These are phyloP conservation scores for Chytriomyces sp. DNA, from an alignment of 192 early-diverging fungal genomes.

Conservation along the genomic window DNA sequence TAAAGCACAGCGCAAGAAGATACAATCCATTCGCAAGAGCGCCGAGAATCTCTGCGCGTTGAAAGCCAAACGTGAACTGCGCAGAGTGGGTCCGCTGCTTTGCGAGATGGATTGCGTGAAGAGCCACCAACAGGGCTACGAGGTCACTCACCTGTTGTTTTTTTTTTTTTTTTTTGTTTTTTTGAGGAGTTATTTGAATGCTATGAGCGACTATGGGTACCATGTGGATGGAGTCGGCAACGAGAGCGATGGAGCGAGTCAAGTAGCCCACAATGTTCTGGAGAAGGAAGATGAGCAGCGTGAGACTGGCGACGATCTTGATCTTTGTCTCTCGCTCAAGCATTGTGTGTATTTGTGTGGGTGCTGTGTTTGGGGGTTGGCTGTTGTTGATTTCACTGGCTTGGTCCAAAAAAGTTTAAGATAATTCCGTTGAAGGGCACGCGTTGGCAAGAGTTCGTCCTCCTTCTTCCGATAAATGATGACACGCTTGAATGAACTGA, in stretches of 20 bases:
- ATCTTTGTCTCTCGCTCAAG: neutral
- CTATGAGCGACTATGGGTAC: constrained; percentile 25
- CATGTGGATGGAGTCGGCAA: constrained; percentile 94
- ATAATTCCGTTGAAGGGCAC: too few species aligned
- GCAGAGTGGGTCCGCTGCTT: constrained; percentile 57
- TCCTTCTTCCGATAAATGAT: too few species aligned
- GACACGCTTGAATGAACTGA: too few species aligned
- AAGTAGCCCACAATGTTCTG: constrained; percentile 83
- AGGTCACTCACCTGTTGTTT: constrained; percentile 44
- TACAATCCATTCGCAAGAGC: constrained; percentile 88
- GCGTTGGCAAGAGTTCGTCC: too few species aligned
- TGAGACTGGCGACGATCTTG: neutral
- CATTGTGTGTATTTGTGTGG: neutral
- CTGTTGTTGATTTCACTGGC: too few species aligned
- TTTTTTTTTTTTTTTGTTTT: neutral
- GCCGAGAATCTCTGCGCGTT: constrained; percentile 90
- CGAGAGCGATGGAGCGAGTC: constrained; percentile 76
- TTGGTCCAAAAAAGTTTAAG: too few species aligned
- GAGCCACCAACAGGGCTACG: constrained; percentile 66
- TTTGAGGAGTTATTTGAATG: neutral
- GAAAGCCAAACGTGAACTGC: constrained; percentile 85
- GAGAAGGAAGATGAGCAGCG: constrained; percentile 67
- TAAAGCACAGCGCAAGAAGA: constrained; percentile 85
- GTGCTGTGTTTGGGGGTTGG: too few species aligned
- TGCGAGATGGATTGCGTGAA: constrained; percentile 78